These are phyloP conservation scores for Lentinula edodes DNA, from an alignment of 768 basidiomycete genomes.

Conservation along the genomic window DNA sequence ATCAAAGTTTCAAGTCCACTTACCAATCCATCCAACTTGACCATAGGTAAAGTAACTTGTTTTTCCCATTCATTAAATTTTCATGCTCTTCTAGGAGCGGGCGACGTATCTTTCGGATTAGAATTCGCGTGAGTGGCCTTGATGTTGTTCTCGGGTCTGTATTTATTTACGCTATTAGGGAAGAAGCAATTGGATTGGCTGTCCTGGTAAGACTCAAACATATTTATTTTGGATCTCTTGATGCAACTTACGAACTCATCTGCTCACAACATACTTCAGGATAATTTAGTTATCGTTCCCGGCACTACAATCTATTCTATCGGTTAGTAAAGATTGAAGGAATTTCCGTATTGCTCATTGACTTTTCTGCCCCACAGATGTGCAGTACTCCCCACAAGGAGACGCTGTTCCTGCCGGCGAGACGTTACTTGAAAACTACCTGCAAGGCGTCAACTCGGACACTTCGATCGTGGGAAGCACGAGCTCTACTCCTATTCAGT, in stretches of 20 bases:
- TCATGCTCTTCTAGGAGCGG: constrained; percentile 33
- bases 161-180: constrained; percentile 21
- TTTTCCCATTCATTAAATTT: not conserved
- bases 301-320: constrained; percentile 54
- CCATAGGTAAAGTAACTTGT: constrained; percentile 23
- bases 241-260: not conserved
- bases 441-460: constrained; percentile 55
- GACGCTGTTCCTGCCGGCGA: constrained; percentile 47
- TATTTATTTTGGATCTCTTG: not conserved
- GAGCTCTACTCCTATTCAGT: constrained; percentile 52
- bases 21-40: constrained; percentile 60
- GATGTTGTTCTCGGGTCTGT: not conserved
- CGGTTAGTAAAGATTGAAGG: constrained; percentile 23
- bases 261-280: constrained; percentile 24
- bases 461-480: constrained; percentile 53
- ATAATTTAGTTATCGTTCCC: constrained; percentile 51
- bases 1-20: constrained; percentile 58
- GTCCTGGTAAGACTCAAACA: constrained; percentile 35
- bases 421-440: constrained; percentile 55
- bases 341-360: not conserved
- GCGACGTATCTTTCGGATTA: constrained; percentile 58
- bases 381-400: constrained; percentile 57
- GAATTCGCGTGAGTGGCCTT: constrained; percentile 42
- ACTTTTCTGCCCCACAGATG: constrained; percentile 30
- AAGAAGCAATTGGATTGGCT: constrained; percentile 51